phyloP scores from a whole-genome alignment of 202 grass and related monocot genomes.

The Sporobolus alterniflorus region DNA sequence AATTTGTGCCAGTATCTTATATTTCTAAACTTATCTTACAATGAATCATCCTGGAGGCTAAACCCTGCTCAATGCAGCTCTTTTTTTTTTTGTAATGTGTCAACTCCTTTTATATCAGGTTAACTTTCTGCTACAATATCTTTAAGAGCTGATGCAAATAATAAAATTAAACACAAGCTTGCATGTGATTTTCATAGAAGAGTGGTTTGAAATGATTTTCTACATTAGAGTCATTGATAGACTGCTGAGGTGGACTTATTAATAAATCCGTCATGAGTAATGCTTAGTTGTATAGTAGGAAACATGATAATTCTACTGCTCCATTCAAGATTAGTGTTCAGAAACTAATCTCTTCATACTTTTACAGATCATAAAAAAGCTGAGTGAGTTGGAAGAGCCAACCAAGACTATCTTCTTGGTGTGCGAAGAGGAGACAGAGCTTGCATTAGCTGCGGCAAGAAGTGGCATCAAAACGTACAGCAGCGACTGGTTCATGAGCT shows the following conservation, averaged over 20 bases:
- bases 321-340: constrained; percentile 3
- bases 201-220: constrained; percentile 1
- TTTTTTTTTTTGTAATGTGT: neutral
- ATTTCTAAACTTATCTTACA: neutral
- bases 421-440: constrained; percentile 73
- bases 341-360: constrained; percentile 4
- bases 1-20: neutral
- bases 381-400: constrained; percentile 41
- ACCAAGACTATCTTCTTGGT: constrained; percentile 74
- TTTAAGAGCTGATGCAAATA: neutral
- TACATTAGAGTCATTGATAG: neutral
- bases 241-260: neutral
- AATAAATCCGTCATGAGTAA: neutral
- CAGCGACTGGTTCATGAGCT: constrained; percentile 92
- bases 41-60: neutral
- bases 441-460: constrained; percentile 64
- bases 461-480: constrained; percentile 69
- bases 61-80: neutral
- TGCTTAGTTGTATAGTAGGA: neutral
- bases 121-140: neutral
- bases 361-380: constrained; percentile 54
- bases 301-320: neutral
- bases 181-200: constrained; percentile 6
- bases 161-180: neutral
- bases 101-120: neutral